Base-by-base conservation (phyloP, 768 basidiomycete species). In the Collybia sordida region DNA sequence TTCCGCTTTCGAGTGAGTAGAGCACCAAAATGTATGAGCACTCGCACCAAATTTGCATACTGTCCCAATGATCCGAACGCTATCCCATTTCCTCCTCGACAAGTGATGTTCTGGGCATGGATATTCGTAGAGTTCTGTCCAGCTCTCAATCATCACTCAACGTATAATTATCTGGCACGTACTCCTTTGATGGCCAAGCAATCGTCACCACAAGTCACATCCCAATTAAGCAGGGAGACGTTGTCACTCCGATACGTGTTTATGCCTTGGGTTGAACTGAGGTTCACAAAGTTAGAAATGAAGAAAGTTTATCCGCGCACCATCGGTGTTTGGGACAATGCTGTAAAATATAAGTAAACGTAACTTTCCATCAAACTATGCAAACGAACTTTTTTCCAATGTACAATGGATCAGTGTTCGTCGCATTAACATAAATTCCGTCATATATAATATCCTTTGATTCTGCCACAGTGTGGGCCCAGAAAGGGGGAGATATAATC, bases 141-240 rank as follows among this genome's bases (percentile, higher is more conserved):
- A 7, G 31, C 14, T 31, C 14, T 11, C 11, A 11, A 11, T 27
- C 25, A 12, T 31, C 11, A 11, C 9, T 3, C 31, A 14, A 3
- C 14, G 31, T 6, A 11, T 31, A 11, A 31, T 11, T 14, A 31
- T 31, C 9, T 7, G 5, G 14, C 14, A 62, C 78, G 22, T 57
- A 82, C 80, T 6, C 81, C 81, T 67, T 84, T 82, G 66, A 83
- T 79, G 6, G 80, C 81, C n/a, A 83, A 63, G 50, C 82, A 84
- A 55, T 83, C 82, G 57, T 83, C 83, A 15, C 82, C 81, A 47
- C 74, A 79, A n/a, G 81, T 83, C 15, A 83, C 69, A 63, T 83
- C 81, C 77, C 76, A 83, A 58, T 83, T 80, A 31, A 75, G 52
- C 50, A 85, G 56, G 2, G 72, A 63, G 27, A 84, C 61, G 4